These are phyloP conservation scores for Bryoglossum gracile DNA, from an alignment of 495 filamentous ascomycete species.

Conservation along the genomic window DNA sequence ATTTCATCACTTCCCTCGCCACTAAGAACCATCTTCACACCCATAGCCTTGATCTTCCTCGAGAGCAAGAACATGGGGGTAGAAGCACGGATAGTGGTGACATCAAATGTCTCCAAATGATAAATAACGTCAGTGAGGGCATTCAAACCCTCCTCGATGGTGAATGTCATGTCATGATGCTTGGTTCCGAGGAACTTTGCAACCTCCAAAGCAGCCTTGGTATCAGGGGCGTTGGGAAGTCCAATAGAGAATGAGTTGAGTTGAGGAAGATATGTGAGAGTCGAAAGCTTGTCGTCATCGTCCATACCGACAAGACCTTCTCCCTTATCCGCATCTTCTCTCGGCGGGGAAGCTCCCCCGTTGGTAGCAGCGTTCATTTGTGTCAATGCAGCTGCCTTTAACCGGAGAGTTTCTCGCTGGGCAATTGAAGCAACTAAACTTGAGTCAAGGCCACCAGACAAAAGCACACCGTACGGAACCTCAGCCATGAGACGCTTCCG, in stretches of 20 bases:
- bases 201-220: conserved; percentile 78
- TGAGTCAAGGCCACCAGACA: conserved; percentile 94
- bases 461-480: conserved; percentile 91
- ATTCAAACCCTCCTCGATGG: conserved; percentile 91
- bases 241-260: conserved; percentile 98
- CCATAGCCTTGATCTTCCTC: conserved; percentile 98
- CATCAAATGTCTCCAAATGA: conserved; percentile 95
- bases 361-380: conserved; percentile 27
- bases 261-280: conserved; percentile 86
- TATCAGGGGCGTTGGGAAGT: conserved; percentile 83
- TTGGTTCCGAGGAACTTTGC: conserved; percentile 94
- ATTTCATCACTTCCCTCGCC: conserved; percentile 97
- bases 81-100: conserved; percentile 96
- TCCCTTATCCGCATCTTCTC: conserved; percentile 36
- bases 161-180: conserved; percentile 97
- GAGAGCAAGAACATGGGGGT: conserved; percentile 97
- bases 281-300: conserved; percentile 78
- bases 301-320: conserved; percentile 88
- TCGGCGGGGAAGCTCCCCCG: conserved; percentile 29
- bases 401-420: conserved; percentile 77
- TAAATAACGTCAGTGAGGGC: conserved; percentile 95
- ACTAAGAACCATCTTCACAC: conserved; percentile 97
- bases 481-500: conserved; percentile 97
- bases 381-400: conserved; percentile 53
- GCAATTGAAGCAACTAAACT: conserved; percentile 93